Base-by-base conservation (phyloP, 2,329 filamentous ascomycete genomes). In the Pseudocercospora macadamiae region DNA sequence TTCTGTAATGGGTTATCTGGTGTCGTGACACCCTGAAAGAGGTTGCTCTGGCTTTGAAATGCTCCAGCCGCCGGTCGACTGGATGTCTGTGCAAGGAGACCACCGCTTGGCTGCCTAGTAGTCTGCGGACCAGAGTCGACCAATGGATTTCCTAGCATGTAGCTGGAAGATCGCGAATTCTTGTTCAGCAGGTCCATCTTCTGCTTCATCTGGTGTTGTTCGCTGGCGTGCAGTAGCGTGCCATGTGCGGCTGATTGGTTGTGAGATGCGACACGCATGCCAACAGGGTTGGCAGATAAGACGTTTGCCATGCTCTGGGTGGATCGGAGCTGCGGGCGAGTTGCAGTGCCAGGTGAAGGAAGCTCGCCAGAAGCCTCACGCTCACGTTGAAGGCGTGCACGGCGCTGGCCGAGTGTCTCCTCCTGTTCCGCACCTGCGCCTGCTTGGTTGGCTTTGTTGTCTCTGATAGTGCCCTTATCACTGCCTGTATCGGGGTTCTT, bases 341-440 rank as follows among this genome's bases (percentile, higher is more conserved):
- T 70, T 39, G 75, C 77, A 72, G 84, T 83, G 63, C 83, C 83
- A n/a, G 62, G 47, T 16, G 47, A 42, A 6, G 62, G 54, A 21
- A 61, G 44, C 5, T 64, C 62, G 28, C 61, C 68, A 18, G 65
- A 63, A 18, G 68, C 71, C 25, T 84, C 82, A 5, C 87, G 87
- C 73, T 89, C 87, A 23, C 86, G 86, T 71, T 92, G 89, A 1
- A 95, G 79, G 23, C 90, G 84, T 25, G 85, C 86, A 0, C 89
- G 86, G 9, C 90, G 86, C 72, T 93, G 89, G 8, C 89, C 90
- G 0, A 95, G 79, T 0, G 90, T 93, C 71, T 95, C 90, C 66
- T 91, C 88, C 64, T 87, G 88, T 16, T 68, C 71, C 19, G 57
- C 42, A n/a, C 39, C 61, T 10, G 36, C 54, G 18, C 54, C 57